phyloP scores from a whole-genome alignment of 2,329 filamentous ascomycete species.

The Fusarium humuli region DNA sequence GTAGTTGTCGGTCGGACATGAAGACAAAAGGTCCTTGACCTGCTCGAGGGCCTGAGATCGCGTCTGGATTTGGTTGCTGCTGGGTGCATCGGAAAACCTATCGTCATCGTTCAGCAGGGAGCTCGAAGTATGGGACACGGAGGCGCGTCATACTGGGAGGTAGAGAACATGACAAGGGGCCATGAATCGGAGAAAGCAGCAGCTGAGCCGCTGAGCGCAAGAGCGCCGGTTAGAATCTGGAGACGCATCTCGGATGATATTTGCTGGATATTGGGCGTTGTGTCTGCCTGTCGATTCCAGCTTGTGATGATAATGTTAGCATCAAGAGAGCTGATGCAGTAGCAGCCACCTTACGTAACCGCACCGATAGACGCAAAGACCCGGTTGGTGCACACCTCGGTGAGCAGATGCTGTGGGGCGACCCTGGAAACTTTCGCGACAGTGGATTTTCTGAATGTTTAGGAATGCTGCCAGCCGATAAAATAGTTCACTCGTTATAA shows the following conservation, averaged over 20 bases:
- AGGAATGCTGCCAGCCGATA: constrained; percentile 12
- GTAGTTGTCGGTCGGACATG: constrained; percentile 81
- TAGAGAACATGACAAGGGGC: constrained; percentile 90
- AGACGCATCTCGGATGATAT: constrained; percentile 63
- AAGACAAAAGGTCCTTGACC: constrained; percentile 65
- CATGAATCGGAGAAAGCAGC: constrained; percentile 87
- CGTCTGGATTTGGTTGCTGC: constrained; percentile 61
- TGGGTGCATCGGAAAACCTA: constrained; percentile 52
- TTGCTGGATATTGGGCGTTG: constrained; percentile 41
- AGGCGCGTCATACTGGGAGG: constrained; percentile 72
- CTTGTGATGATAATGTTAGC: constrained; percentile 39
- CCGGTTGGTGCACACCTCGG: constrained; percentile 46
- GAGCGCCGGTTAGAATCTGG: constrained; percentile 61
- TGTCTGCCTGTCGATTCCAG: constrained; percentile 45
- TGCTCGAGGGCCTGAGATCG: constrained; percentile 57
- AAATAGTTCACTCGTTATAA: constrained; percentile 13
- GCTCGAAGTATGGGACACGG: constrained; percentile 35
- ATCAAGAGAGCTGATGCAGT: constrained; percentile 43
- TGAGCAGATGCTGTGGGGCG: constrained; percentile 27
- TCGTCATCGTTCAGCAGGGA: constrained; percentile 38
- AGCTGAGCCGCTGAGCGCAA: constrained; percentile 68
- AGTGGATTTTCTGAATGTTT: constrained; percentile 32
- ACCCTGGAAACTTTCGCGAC: constrained; percentile 42
- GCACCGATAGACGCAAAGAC: constrained; percentile 31
- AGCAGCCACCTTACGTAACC: constrained; percentile 46